Percentiles rank a stretch among this genome's conserved stretches.
Conservation (phyloP, 1,284 basidiomycete species). For the Cutaneotrichosporon spelunceum region DNA sequence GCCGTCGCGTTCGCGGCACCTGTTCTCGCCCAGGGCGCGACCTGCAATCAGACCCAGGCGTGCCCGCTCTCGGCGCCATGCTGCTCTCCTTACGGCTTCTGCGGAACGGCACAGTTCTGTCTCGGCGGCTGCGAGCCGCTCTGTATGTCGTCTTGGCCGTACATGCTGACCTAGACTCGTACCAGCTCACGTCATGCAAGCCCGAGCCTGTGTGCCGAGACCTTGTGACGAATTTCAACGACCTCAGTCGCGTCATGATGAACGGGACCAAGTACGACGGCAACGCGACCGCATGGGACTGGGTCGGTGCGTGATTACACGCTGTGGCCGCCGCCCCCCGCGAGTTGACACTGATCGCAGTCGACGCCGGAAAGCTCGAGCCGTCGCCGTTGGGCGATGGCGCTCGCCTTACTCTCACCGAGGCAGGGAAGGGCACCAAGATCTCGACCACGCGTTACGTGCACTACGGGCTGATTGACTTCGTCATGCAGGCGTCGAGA, state of each 20-base stretch:
- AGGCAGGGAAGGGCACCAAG: slow-evolving; percentile 60
- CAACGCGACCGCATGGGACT: slow-evolving; percentile 62
- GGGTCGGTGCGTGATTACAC: slow-evolving; percentile 38
- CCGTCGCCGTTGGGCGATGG: slow-evolving; percentile 58
- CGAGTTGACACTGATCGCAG: slow-evolving; percentile 47
- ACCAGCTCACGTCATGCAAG: slow-evolving; percentile 58
- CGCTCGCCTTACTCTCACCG: slow-evolving; percentile 61
- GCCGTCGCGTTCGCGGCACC: slow-evolving; percentile 9
- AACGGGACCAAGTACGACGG: slow-evolving; percentile 63
- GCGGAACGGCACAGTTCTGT: slow-evolving; percentile 64
- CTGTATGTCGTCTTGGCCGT: slow-evolving; percentile 30
- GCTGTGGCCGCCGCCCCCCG: no score
- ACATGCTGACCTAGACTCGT: slow-evolving; percentile 10
- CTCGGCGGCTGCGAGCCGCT: slow-evolving; percentile 78
- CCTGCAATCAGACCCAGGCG: background rate
- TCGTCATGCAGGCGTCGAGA: slow-evolving; percentile 57
- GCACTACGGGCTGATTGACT: slow-evolving; percentile 73
- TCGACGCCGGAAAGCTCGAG: slow-evolving; percentile 65
- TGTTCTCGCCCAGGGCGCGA: slow-evolving; percentile 10
- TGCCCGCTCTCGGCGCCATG: slow-evolving; percentile 65
- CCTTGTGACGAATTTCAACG: slow-evolving; percentile 63
- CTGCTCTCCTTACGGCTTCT: slow-evolving; percentile 74
- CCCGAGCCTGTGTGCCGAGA: slow-evolving; percentile 69
- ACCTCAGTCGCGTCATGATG: slow-evolving; percentile 63
- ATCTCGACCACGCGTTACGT: slow-evolving; percentile 75